Conservation (phyloP, 371 early-diverging fungal genomes). For the Saksenaea vasiformis region DNA sequence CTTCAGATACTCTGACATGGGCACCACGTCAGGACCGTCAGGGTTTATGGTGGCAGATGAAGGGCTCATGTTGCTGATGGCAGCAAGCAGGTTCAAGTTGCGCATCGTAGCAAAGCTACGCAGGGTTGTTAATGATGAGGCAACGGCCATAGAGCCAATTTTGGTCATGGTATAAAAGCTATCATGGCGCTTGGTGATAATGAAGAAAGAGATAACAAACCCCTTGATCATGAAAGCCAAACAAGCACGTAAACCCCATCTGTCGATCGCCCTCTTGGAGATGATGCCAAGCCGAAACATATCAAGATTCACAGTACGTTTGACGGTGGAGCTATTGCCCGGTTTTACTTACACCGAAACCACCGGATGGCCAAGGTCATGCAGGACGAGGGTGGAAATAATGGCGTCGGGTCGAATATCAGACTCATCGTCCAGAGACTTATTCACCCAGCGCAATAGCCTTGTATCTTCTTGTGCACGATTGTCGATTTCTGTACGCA, state of each 20-base stretch:
- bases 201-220: conserved; percentile 9
- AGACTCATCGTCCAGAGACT: background rate
- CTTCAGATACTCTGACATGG: no score
- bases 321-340: conserved; percentile 10
- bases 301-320: background rate
- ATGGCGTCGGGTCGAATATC: conserved; percentile 11
- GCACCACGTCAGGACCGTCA: no score
- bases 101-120: background rate
- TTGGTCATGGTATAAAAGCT: conserved; percentile 8
- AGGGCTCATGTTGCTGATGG: no score
- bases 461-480: no score
- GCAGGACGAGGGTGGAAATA: conserved; percentile 16
- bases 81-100: background rate
- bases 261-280: conserved; percentile 7
- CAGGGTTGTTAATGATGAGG: background rate
- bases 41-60: no score
- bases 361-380: background rate
- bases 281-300: conserved; percentile 2
- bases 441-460: conserved; percentile 11
- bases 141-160: conserved; percentile 6
- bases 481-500: no score
- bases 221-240: background rate
- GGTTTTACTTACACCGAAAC: conserved; percentile 12
- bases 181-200: conserved; percentile 10
- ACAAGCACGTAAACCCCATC: background rate